Evolutionary conservation across 331 rosid genomes (phyloP).

Genomic region (Rhamnella rubrinervis): DNA sequence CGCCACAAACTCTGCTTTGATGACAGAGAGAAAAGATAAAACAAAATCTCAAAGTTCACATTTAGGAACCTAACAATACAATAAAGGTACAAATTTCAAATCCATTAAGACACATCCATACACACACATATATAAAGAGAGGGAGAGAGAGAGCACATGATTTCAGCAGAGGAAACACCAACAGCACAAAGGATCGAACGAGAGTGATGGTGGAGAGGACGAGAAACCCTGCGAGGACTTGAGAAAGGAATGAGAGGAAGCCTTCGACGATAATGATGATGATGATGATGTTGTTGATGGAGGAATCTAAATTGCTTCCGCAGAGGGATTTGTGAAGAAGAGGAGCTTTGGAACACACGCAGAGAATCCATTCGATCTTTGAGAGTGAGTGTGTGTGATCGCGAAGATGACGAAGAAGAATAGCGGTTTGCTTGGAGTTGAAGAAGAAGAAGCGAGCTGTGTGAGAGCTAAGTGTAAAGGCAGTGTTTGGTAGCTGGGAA

Average conservation of each 20-base stretch:
- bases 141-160: slow-evolving; percentile 18
- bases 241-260: slow-evolving; percentile 17
- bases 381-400: no score
- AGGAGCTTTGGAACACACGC: slow-evolving; percentile 29
- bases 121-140: background rate
- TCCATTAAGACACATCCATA: background rate
- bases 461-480: no score
- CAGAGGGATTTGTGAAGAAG: slow-evolving; percentile 21
- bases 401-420: no score
- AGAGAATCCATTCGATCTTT: slow-evolving; percentile 41
- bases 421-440: no score
- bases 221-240: no score
- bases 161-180: slow-evolving; percentile 31
- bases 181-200: slow-evolving; percentile 13
- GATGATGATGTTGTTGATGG: slow-evolving; percentile 18
- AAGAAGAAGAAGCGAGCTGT: no score
- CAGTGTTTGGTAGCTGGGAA: no score
- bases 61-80: background rate
- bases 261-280: slow-evolving; percentile 13
- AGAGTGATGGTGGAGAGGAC: slow-evolving; percentile 22
- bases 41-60: background rate
- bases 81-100: background rate
- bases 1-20: background rate
- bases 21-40: background rate
- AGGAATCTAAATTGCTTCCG: slow-evolving; percentile 31